Evolutionary conservation across 1,284 basidiomycete genomes (phyloP), one percentile per base, ranked within the genome.

Genomic region (Rhizoctonia solani): DNA sequence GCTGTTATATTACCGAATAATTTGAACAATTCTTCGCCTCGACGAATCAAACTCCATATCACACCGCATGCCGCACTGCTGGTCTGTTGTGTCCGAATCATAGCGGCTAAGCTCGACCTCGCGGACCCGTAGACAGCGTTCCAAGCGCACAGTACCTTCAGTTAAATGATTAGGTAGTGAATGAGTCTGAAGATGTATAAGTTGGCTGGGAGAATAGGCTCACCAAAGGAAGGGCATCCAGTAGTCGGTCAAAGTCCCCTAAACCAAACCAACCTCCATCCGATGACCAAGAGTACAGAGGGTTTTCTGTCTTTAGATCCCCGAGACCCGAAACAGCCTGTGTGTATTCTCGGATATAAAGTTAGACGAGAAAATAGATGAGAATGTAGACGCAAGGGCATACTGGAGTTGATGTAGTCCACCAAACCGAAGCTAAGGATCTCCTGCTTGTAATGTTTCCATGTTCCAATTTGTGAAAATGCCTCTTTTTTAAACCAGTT

Each of bases 361-460:
- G n/a, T n/a, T n/a, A n/a, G n/a, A n/a, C n/a, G n/a, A n/a, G n/a
- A n/a, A n/a, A 19, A 47, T 6, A 14, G 8, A 16, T n/a, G 13
- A 13, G 8, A 16, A 8, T 8, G 8, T 39, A 9, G 32, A 39
- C 65, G 9, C n/a, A n/a, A n/a, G n/a, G n/a, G n/a, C n/a, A n/a
- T n/a, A 69, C 65, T 49, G 46, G 21, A 47, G 37, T 55, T 39
- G 16, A 69, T 46, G 27, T 58, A 54, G 6, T 42, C 44, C 1
- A 37, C 54, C 19, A 67, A 34, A 29, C 34, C 47, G 25, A 42
- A 46, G 16, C 54, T 49, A 30, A 69, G 29, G 16, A 67, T 30
- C 29, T 67, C 69, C 50, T 55, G 47, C 27, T 68, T 67, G 29
- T 54, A 67, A 30, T 49, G 30, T 23, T 29, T 54, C 19, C 52